These are phyloP conservation scores for Paracoccidioides brasiliensis DNA, from an alignment of 2,329 filamentous ascomycete species.

Conservation along the genomic window DNA sequence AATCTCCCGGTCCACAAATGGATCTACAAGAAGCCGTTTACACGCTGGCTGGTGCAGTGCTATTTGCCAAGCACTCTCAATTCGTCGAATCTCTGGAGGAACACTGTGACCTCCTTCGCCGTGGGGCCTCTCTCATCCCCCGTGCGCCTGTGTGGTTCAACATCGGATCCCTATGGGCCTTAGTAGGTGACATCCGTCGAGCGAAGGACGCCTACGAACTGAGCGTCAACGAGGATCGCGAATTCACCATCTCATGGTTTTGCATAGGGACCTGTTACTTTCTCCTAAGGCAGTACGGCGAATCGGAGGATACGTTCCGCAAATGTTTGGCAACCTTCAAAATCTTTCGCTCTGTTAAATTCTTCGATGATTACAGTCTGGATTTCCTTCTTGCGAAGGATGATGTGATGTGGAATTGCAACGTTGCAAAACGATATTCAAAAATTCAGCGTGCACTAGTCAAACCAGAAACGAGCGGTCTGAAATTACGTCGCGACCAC, in stretches of 20 bases:
- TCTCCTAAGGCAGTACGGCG: neutral
- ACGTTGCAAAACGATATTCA: neutral
- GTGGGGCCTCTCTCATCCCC: neutral
- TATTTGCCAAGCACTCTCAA: neutral
- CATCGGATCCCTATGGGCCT: conserved; percentile 5
- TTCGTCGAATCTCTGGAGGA: conserved; percentile 4
- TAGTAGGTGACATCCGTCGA: neutral
- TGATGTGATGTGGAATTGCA: conserved; percentile 6
- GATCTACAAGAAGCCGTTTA: conserved; percentile 3
- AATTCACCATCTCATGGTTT: conserved; percentile 4
- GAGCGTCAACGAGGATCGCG: conserved; percentile 1
- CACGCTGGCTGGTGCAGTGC: conserved; percentile 1
- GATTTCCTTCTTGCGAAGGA: conserved; percentile 6
- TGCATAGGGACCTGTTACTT: conserved; percentile 1
- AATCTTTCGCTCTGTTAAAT: neutral
- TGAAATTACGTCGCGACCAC: neutral
- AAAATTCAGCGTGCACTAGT: neutral
- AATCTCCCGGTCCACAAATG: neutral
- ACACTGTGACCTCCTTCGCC: conserved; percentile 3
- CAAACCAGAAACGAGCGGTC: neutral
- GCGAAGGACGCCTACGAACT: conserved; percentile 5
- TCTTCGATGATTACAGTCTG: conserved; percentile 3
- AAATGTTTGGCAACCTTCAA: conserved; percentile 1
- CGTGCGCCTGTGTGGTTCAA: conserved; percentile 4
- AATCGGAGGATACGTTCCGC: conserved; percentile 1